Percentiles rank a stretch among this genome's conserved stretches.
These are phyloP conservation scores for Candida neerlandica DNA, from an alignment of 1,139 yeast genomes.

Conservation along the genomic window DNA sequence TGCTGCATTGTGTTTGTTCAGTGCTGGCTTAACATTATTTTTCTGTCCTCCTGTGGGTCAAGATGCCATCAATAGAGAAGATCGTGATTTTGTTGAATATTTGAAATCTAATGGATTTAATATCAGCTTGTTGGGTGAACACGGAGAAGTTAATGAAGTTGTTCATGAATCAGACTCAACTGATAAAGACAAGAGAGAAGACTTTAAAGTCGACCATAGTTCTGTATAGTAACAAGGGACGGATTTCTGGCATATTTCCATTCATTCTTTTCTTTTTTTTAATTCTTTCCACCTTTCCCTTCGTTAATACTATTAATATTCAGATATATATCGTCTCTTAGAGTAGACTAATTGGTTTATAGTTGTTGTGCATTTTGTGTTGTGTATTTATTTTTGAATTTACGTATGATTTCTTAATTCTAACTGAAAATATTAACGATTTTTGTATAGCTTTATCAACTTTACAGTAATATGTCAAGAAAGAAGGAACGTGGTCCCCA, in stretches of 20 bases:
- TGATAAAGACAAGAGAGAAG: slow-evolving; percentile 4
- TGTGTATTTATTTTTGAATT: too few relatives aligned
- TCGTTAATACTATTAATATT: too few relatives aligned
- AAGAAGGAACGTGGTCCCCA: too few relatives aligned
- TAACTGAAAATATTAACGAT: too few relatives aligned
- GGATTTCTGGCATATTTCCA: too few relatives aligned
- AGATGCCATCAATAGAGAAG: slow-evolving; percentile 78
- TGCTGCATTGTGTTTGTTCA: slow-evolving; percentile 70
- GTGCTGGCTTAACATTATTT: slow-evolving; percentile 69
- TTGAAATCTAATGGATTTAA: slow-evolving; percentile 63
- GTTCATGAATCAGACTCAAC: slow-evolving; percentile 5
- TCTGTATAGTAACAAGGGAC: not conserved
- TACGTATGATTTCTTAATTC: too few relatives aligned
- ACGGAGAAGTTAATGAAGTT: slow-evolving; percentile 7
- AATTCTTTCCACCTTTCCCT: not conserved
- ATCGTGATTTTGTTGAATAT: slow-evolving; percentile 65
- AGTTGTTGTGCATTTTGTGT: too few relatives aligned
- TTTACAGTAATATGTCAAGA: too few relatives aligned
- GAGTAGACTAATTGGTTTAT: too few relatives aligned
- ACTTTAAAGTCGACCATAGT: not conserved
- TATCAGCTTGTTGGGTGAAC: slow-evolving; percentile 45
- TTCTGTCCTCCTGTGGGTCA: slow-evolving; percentile 81
- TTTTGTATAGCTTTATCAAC: too few relatives aligned
- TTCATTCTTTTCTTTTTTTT: too few relatives aligned
- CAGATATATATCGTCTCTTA: too few relatives aligned